Conservation (phyloP, 176 grass and related monocot genomes). For the Typha latifolia region DNA sequence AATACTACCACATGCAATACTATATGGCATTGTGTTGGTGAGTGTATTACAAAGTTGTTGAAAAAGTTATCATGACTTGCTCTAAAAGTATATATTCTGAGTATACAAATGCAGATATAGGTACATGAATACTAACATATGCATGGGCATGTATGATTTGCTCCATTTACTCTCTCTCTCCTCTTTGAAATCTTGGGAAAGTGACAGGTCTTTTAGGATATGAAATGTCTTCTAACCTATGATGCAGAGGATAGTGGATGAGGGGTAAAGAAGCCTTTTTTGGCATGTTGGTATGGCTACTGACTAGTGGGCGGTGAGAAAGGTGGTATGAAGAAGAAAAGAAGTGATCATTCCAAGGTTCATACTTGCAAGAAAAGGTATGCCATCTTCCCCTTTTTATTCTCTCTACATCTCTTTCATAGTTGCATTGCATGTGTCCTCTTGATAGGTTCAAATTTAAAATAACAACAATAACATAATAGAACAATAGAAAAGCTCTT, state of each 20-base stretch:
- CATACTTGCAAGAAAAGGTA: constrained; percentile 13
- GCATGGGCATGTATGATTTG: too few relatives aligned
- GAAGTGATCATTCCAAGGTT: constrained; percentile 14
- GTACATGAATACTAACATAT: too few relatives aligned
- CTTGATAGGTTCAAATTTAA: neutral
- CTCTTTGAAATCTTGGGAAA: neutral
- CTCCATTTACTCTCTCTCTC: neutral
- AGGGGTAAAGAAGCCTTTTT: neutral
- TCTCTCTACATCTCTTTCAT: neutral
- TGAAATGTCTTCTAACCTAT: constrained; percentile 1
- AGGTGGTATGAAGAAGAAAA: constrained; percentile 10
- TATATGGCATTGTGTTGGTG: too few relatives aligned
- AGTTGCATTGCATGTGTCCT: constrained; percentile 1
- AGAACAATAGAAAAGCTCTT: neutral
- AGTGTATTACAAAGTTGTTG: too few relatives aligned
- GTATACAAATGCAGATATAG: too few relatives aligned
- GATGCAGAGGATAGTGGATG: constrained; percentile 8
- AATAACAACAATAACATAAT: neutral
- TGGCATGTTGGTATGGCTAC: constrained; percentile 13
- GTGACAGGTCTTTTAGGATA: constrained; percentile 3
- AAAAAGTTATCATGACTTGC: too few relatives aligned
- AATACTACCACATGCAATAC: too few relatives aligned
- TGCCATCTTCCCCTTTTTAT: neutral
- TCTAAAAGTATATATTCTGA: too few relatives aligned
- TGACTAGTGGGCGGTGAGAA: constrained; percentile 11